phyloP scores from a whole-genome alignment of 2,329 filamentous ascomycete species.

The Fusarium sp. region DNA sequence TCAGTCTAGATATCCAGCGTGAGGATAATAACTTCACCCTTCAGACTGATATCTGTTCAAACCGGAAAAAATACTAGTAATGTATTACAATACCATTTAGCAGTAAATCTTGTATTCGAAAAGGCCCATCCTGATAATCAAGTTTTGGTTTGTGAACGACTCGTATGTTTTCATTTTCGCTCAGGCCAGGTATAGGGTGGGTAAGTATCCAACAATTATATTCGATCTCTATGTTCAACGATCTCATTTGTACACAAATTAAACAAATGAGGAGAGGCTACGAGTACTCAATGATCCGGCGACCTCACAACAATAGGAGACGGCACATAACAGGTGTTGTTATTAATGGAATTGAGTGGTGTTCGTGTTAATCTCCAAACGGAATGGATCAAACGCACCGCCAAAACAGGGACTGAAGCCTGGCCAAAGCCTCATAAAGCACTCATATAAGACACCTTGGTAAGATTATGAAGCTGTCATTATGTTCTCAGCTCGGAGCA shows the following conservation, averaged over 20 bases:
- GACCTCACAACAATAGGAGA: too few species aligned
- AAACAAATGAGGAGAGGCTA: not conserved
- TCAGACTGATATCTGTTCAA: not conserved
- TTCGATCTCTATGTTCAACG: not conserved
- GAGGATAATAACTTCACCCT: not conserved
- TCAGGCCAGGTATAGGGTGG: slow-evolving; percentile 4
- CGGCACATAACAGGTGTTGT: too few species aligned
- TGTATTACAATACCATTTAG: not conserved
- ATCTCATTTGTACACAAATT: not conserved
- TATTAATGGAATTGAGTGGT: too few species aligned
- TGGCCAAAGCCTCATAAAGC: not conserved
- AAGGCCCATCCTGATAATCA: not conserved
- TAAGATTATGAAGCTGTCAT: not conserved
- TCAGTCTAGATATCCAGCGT: not conserved
- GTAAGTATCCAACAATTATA: not conserved
- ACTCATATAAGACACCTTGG: too few species aligned
- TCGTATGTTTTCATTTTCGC: not conserved
- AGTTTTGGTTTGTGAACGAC: not conserved
- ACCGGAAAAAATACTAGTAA: not conserved
- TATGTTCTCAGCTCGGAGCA: not conserved
- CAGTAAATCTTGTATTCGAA: not conserved
- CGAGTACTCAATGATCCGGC: not conserved
- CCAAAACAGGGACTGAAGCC: not conserved
- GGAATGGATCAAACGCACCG: not conserved
- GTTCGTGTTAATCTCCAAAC: too few species aligned